Conservation (phyloP, 768 basidiomycete species). For the Pleurotus tuber-regium region DNA sequence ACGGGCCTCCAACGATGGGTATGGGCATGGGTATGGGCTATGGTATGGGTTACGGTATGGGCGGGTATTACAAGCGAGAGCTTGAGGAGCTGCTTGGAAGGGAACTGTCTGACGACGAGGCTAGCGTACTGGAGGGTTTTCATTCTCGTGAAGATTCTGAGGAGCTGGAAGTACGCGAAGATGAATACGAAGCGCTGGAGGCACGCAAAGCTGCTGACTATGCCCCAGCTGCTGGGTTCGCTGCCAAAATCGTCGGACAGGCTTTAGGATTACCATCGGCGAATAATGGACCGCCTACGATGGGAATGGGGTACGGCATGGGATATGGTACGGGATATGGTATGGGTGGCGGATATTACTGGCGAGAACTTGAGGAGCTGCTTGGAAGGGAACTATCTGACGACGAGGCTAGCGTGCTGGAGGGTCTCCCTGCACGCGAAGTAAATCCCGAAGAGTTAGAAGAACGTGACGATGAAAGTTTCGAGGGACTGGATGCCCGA, state of each 20-base stretch:
- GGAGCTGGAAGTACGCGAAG: background rate
- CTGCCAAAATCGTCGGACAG: constrained; percentile 1
- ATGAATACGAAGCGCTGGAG: background rate
- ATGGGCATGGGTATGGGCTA: background rate
- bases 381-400: background rate
- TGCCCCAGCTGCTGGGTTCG: background rate
- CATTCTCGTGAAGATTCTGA: background rate
- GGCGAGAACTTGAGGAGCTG: background rate
- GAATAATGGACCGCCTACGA: background rate
- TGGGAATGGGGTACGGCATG: background rate
- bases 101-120: background rate
- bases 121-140: background rate
- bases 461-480: background rate
- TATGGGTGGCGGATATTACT: background rate
- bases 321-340: background rate
- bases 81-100: background rate
- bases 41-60: background rate
- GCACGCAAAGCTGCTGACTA: constrained; percentile 8
- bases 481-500: background rate
- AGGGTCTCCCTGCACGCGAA: background rate
- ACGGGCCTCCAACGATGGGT: background rate
- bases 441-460: background rate
- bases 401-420: background rate
- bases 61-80: background rate
- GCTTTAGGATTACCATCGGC: constrained; percentile 2